Evolutionary conservation across 805 yeast species (phyloP).

Genomic region (Yamadazyma nakazawae): DNA sequence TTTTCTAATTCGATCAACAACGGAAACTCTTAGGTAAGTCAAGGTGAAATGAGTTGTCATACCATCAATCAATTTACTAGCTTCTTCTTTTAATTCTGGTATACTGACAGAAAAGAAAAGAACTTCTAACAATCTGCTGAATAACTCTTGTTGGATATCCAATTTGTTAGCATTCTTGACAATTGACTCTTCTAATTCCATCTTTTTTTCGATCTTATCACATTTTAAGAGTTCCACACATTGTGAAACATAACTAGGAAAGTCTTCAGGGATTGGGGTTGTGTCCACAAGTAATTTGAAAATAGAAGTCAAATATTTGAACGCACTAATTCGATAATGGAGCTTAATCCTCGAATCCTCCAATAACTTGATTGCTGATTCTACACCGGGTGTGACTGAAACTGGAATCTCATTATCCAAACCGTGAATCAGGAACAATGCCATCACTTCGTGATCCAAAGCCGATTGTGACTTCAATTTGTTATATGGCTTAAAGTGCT

Average conservation of each 20-base stretch:
- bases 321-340: conserved; percentile 77
- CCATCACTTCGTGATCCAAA: conserved; percentile 66
- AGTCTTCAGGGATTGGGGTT: conserved; percentile 45
- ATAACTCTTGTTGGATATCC: conserved; percentile 61
- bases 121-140: conserved; percentile 62
- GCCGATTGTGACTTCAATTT: conserved; percentile 55
- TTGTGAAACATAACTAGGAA: conserved; percentile 42
- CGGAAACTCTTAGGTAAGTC: conserved; percentile 69
- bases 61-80: conserved; percentile 56
- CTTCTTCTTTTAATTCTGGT: conserved; percentile 68
- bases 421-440: conserved; percentile 70
- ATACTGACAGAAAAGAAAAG: conserved; percentile 75
- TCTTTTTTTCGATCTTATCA: conserved; percentile 32
- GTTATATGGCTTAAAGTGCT: conserved; percentile 72
- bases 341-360: conserved; percentile 61
- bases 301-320: conserved; percentile 62
- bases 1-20: conserved; percentile 63
- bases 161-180: conserved; percentile 49
- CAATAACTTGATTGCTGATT: conserved; percentile 71
- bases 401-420: conserved; percentile 56
- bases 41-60: conserved; percentile 77
- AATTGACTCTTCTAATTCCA: conserved; percentile 39
- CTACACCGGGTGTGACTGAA: conserved; percentile 79
- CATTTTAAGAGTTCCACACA: conserved; percentile 46
- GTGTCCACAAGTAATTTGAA: conserved; percentile 66